Base-by-base conservation (phyloP, 331 rosid species). In the Prunus yedoensis region DNA sequence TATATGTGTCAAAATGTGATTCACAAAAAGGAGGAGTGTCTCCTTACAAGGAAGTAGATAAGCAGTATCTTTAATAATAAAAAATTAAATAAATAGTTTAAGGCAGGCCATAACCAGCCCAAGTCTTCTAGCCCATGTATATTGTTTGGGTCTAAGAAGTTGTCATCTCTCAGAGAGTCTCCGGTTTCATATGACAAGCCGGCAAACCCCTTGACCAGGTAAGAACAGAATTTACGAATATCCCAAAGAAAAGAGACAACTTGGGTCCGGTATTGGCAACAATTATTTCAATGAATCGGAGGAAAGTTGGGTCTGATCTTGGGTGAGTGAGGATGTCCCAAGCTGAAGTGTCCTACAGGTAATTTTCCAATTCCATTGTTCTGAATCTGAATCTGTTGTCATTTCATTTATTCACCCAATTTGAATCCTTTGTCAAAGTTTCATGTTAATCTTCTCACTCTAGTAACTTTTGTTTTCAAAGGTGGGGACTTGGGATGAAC, bases 281-380 rank as follows among this genome's bases (percentile, higher is more conserved):
- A 46, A 27, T 5, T 28, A 27, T 28, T 59, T 73, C 68, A 58
- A 65, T 65, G 59, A 52, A 73, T 45, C 69, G 47, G 28, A 69
- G 15, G 45, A 27, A 10, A 27, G 17, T 45, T 28, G 23, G 28
- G 50, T 73, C 53, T 32, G 41, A 61, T 60, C 49, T 8, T 59
- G 68, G 57, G 63, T 73, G 77, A 73, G 45, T 60, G 59, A 73
- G 69, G 69, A 73, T 73, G 77, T 73, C 77, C 77, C 77, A 73
- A 47, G 58, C 77, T 60, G 49, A 73, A 21, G 77, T 73, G 4
- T 73, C 77, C 69, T 73, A 73, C 69, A 27, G 77, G 77, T 73
- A 28, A 73, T 57, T 21, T 35, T 18, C 77, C 21, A 11, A 17
- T 43, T 13, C n/a, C 61, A 17, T 52, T 27, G 14, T 21, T 46